phyloP scores from a whole-genome alignment of 371 early-diverging fungal species.

The Enterospora canceri region DNA sequence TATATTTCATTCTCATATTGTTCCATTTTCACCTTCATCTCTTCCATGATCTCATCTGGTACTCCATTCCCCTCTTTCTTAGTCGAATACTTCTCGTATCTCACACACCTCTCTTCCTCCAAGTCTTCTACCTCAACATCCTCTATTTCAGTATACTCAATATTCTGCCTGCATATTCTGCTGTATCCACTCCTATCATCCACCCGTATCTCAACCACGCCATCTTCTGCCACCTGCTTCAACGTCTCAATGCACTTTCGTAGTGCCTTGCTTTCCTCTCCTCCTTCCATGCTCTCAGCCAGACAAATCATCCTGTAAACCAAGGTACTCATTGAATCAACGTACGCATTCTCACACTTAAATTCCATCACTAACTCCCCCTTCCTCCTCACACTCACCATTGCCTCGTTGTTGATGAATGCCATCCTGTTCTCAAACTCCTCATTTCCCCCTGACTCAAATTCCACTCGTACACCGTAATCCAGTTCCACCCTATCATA shows the following conservation, averaged over 20 bases:
- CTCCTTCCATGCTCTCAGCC: background rate
- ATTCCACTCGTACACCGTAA: slow-evolving; percentile 10
- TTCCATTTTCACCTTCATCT: background rate
- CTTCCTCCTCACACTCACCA: background rate
- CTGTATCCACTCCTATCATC: slow-evolving; percentile 33
- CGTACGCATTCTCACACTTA: background rate
- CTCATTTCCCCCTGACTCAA: background rate
- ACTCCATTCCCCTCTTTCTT: background rate
- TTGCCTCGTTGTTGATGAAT: slow-evolving; percentile 10
- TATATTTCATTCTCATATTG: no score
- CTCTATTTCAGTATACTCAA: slow-evolving; percentile 21
- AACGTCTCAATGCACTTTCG: background rate
- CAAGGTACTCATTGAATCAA: slow-evolving; percentile 4
- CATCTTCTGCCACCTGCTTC: background rate
- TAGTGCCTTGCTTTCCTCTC: background rate
- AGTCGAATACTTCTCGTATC: slow-evolving; percentile 1
- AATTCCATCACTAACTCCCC: slow-evolving; percentile 11
- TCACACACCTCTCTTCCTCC: slow-evolving; percentile 26
- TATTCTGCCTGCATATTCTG: slow-evolving; percentile 25
- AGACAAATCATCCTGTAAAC: background rate
- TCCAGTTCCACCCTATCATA: slow-evolving; percentile 2
- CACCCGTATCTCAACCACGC: slow-evolving; percentile 30
- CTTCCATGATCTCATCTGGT: slow-evolving; percentile 6
- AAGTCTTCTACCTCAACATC: slow-evolving; percentile 21
- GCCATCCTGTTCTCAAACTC: slow-evolving; percentile 1